Evolutionary conservation across 768 basidiomycete genomes (phyloP).

Genomic region (Leccinum pellstonianum): DNA sequence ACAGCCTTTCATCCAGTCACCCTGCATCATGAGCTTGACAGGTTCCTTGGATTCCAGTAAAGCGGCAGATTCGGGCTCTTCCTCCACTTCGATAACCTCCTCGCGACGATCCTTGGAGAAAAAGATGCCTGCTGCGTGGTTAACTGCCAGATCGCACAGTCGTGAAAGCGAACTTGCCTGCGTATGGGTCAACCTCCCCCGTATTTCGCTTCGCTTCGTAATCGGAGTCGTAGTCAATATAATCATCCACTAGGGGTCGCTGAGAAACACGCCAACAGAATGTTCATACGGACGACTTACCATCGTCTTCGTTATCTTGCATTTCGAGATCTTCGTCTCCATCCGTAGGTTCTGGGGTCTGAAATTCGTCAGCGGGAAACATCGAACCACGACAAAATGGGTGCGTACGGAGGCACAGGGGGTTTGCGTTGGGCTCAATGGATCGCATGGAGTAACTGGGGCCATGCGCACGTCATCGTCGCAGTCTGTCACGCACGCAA

Average conservation of each 20-base stretch:
- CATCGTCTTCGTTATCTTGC: slow-evolving; percentile 53
- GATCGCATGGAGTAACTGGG: slow-evolving; percentile 21
- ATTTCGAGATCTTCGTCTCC: slow-evolving; percentile 49
- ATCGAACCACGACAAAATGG: not conserved
- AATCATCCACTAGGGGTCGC: slow-evolving; percentile 46
- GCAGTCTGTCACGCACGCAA: slow-evolving; percentile 61
- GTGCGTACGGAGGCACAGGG: slow-evolving; percentile 25
- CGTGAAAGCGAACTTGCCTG: slow-evolving; percentile 48
- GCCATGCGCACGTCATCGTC: slow-evolving; percentile 54
- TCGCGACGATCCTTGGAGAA: slow-evolving; percentile 93
- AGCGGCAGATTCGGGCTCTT: slow-evolving; percentile 56
- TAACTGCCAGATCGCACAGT: slow-evolving; percentile 3
- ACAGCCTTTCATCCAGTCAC: slow-evolving; percentile 97
- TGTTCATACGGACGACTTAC: slow-evolving; percentile 26
- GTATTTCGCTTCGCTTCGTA: slow-evolving; percentile 49
- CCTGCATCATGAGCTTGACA: slow-evolving; percentile 75
- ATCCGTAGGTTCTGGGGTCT: slow-evolving; percentile 62
- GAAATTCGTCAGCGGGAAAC: slow-evolving; percentile 7
- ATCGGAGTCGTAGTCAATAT: slow-evolving; percentile 82
- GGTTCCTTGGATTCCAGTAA: slow-evolving; percentile 45
- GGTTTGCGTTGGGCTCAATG: slow-evolving; percentile 31
- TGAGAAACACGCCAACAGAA: slow-evolving; percentile 7
- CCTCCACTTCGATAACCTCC: slow-evolving; percentile 90
- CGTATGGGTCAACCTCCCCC: slow-evolving; percentile 82
- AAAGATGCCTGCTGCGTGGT: slow-evolving; percentile 65